Evolutionary conservation across 257 asterid species (phyloP).

Genomic region (Mitragyna speciosa): DNA sequence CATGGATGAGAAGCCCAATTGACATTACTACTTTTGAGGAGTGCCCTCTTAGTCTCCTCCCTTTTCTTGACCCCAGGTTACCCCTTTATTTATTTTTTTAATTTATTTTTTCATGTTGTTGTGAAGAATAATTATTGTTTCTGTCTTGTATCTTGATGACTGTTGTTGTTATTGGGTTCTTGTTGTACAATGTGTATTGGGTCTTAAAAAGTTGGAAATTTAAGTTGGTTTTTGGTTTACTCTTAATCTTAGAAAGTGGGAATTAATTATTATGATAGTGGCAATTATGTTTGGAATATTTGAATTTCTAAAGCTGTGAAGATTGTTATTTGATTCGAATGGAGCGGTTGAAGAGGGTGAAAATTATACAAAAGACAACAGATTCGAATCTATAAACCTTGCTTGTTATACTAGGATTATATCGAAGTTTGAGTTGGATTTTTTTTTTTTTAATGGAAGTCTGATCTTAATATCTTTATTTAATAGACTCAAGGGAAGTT

Average conservation of each 20-base stretch:
- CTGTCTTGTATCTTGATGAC: too few relatives aligned
- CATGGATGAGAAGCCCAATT: background rate
- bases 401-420: background rate
- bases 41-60: background rate
- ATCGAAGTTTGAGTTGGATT: background rate
- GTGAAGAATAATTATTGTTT: background rate
- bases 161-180: background rate
- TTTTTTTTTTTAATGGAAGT: background rate
- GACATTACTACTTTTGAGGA: background rate
- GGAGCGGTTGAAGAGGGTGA: background rate
- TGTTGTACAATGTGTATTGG: too few relatives aligned
- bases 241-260: too few relatives aligned
- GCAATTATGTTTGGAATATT: background rate
- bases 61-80: constrained; percentile 4
- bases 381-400: background rate
- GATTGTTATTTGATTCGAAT: background rate
- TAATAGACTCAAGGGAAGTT: background rate
- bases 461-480: background rate
- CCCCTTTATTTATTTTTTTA: background rate
- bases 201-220: background rate
- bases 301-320: background rate
- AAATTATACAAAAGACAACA: background rate
- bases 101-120: background rate
- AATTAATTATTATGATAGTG: background rate
- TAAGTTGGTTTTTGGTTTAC: too few relatives aligned